Conservation (phyloP, 192 early-diverging fungal species). For the Backusella sp. region DNA sequence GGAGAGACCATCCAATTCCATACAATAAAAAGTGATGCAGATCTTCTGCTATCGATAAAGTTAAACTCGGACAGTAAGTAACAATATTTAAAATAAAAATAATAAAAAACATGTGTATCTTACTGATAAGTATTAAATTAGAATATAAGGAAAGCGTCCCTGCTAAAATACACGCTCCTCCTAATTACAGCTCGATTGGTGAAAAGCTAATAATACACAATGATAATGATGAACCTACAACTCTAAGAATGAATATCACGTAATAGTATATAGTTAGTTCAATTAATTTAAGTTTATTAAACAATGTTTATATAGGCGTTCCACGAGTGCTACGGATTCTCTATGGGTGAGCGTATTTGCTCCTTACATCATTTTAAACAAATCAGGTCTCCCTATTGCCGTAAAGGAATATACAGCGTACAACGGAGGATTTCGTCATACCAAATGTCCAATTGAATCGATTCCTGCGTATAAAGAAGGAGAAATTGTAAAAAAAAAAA, state of each 20-base stretch:
- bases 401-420: background rate
- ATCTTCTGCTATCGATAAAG: background rate
- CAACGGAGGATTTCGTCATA: slow-evolving; percentile 4
- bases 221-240: background rate
- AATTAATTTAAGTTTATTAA: background rate
- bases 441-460: background rate
- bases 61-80: slow-evolving; percentile 1
- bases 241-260: slow-evolving; percentile 14
- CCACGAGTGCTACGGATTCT: slow-evolving; percentile 36
- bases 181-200: background rate
- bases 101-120: background rate
- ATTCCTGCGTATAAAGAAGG: slow-evolving; percentile 19
- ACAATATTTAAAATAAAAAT: background rate
- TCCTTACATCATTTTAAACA: slow-evolving; percentile 82
- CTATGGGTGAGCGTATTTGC: slow-evolving; percentile 69
- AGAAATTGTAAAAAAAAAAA: slow-evolving; percentile 7
- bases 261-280: slow-evolving; percentile 5
- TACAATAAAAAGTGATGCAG: slow-evolving; percentile 4
- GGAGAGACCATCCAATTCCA: slow-evolving; percentile 17
- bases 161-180: background rate
- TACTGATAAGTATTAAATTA: background rate
- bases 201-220: slow-evolving; percentile 1
- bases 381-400: slow-evolving; percentile 59
- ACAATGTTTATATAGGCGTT: slow-evolving; percentile 6
- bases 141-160: slow-evolving; percentile 9